Percentiles rank a stretch among this genome's conserved stretches.
These are phyloP conservation scores for Pseudonitzschia multiseries DNA, from an alignment of 108 stramenopile genomes.

Conservation along the genomic window DNA sequence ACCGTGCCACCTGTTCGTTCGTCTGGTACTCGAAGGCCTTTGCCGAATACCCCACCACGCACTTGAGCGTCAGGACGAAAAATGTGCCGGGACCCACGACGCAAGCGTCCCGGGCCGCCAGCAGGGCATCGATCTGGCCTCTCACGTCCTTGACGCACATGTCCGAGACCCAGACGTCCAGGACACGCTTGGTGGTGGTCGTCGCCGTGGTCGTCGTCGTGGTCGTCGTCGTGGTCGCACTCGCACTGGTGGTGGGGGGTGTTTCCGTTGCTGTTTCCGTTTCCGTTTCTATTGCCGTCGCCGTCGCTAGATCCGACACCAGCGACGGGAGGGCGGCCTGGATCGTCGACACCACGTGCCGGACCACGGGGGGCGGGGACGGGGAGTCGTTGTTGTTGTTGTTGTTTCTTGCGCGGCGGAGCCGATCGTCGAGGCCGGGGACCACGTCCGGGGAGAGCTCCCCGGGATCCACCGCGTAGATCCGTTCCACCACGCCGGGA, in stretches of 20 bases:
- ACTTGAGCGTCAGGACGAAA: slow-evolving; percentile 67
- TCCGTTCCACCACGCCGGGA: slow-evolving; percentile 28
- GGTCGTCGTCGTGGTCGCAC: too few species aligned
- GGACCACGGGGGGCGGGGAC: slow-evolving; percentile 6
- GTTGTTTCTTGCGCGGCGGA: neutral
- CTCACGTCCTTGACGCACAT: slow-evolving; percentile 63
- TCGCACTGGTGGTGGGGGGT: too few species aligned
- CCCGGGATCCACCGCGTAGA: slow-evolving; percentile 68
- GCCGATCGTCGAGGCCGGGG: neutral
- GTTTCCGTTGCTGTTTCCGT: too few species aligned
- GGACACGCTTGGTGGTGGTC: neutral
- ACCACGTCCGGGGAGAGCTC: slow-evolving; percentile 36
- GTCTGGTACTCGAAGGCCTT: slow-evolving; percentile 48
- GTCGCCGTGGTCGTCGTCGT: too few species aligned
- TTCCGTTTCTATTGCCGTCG: neutral
- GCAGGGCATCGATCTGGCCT: slow-evolving; percentile 49
- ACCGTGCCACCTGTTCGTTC: slow-evolving; percentile 37
- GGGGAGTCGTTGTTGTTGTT: neutral
- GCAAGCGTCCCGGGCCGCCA: slow-evolving; percentile 33
- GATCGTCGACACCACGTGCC: slow-evolving; percentile 43
- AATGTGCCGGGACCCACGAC: slow-evolving; percentile 33
- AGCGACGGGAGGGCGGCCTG: slow-evolving; percentile 29
- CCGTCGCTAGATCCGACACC: neutral
- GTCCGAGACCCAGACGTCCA: slow-evolving; percentile 58
- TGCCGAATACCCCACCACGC: slow-evolving; percentile 53